Conservation (phyloP, 352 stramenopile species). For the Poterioochromonas sp. region DNA sequence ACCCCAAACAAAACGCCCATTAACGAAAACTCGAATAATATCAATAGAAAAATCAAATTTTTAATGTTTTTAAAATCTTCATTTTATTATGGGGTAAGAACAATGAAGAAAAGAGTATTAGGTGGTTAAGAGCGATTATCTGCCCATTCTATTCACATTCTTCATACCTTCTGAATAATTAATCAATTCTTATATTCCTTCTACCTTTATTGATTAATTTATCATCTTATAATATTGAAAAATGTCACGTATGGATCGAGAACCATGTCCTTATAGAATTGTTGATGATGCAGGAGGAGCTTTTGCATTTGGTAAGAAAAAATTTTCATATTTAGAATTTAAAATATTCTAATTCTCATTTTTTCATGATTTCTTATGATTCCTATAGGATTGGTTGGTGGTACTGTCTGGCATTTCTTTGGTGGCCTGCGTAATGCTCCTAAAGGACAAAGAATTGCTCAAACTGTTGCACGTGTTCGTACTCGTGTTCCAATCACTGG, state of each 20-base stretch:
- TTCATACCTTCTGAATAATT: too few species aligned
- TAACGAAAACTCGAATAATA: too few species aligned
- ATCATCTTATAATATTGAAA: neutral
- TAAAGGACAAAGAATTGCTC: constrained; percentile 70
- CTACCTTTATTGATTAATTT: too few species aligned
- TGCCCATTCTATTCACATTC: too few species aligned
- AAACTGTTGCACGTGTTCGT: constrained; percentile 83
- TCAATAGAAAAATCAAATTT: too few species aligned
- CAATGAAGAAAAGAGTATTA: too few species aligned
- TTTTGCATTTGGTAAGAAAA: constrained; percentile 78
- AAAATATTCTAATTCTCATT: neutral
- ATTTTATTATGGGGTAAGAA: too few species aligned
- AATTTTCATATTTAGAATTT: neutral
- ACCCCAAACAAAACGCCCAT: too few species aligned
- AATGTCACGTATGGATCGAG: constrained; percentile 52
- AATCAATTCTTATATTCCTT: too few species aligned
- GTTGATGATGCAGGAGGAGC: constrained; percentile 93
- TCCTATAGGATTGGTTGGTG: constrained; percentile 63
- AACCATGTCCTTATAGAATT: constrained; percentile 96
- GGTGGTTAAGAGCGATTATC: too few species aligned
- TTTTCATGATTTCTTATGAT: neutral
- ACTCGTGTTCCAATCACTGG: constrained; percentile 83
- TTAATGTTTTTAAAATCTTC: too few species aligned
- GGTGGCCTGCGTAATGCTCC: constrained; percentile 85
- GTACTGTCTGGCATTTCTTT: constrained; percentile 89